Base-by-base conservation (phyloP, 2,329 filamentous ascomycete genomes). In the Trichoderma arundinaceum region DNA sequence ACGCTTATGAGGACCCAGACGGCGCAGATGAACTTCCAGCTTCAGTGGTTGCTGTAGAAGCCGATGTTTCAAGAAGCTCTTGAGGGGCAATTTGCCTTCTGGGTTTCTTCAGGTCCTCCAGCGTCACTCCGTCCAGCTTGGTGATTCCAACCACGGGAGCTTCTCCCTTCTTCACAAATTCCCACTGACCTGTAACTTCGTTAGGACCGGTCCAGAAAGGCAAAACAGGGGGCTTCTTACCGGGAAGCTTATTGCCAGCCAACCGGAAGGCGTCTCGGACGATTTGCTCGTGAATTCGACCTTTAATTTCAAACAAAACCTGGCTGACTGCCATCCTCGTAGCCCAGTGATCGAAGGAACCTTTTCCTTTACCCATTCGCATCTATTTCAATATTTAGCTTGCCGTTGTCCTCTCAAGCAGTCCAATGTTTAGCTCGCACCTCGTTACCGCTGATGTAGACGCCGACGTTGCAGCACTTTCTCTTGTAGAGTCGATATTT, bases 361-460 rank as follows among this genome's bases (percentile, higher is more conserved):
- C 95, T 78, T 99, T 99, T 80, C 95, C 95, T 81, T 98, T 99
- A 77, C 95, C 95, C 96, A 99, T 99, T 86, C 95, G 90, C 77
- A 92, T 90, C 88, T 90, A 70, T 7, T 53, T 61, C 3, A 10
- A 8, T 7, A 13, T 58, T 54, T 54, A 54, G 44, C 38, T 35
- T 44, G 28, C 4, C 49, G 53, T 28, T 43, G 15, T 15, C 38
- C 12, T 28, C 10, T 28, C 6, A n/a, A 32, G 32, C 33, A 28
- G 5, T n/a, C 28, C n/a, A 8, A 17, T 2, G 7, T 17, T 52
- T 4, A 41, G n/a, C 73, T 65, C 85, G 71, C 74, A 90, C 88
- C 81, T 99, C 95, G 74, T 98, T 99, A 66, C 95, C 95, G 77
- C 90, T 95, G 66, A 92, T 90, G 78, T 95, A 99, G 22, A 99